Base-by-base conservation (phyloP, 768 basidiomycete genomes). In the Rhodocollybia butyracea region DNA sequence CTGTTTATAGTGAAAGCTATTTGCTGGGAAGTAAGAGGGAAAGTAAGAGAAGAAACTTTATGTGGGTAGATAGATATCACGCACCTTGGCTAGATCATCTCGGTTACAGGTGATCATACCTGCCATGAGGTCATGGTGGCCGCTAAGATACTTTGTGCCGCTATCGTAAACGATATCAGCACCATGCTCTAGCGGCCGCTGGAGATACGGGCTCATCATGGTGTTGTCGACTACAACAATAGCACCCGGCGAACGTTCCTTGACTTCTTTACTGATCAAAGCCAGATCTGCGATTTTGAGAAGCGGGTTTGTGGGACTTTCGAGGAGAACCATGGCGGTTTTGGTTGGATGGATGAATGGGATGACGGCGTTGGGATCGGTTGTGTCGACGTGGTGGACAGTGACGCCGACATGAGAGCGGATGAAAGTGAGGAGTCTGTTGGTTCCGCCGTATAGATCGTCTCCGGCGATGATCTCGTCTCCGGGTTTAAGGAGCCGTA, bases 151-250 rank as follows among this genome's bases (percentile, higher is more conserved):
- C 68, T 99, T 99, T 24, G 97, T 98, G 10, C 87, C 97, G 57
- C 93, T 95, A 70, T 99, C 97, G 65, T 99, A 99, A 11, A 98
- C 95, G 54, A 99, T 85, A 67, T 99, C 97, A 45, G 92, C 92
- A 15, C 96, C 97, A 54, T 97, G 88, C 64, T 98, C 94, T 36
- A 98, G 81, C 11, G 97, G 97, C 55, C 95, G 76, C 67, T 96
- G 94, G 8, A 98, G 78, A 71, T 98, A 98, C 17, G 97, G 96
- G 66, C 94, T 97, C 96, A 98, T 98, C 97, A 98, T 98, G 57
- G 97, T 98, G 68, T 99, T 99, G 70, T 99, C 97, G 22, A 94
- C 93, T 34, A 95, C 89, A 51, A 96, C 74, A 61, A 94, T 63
- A 2, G 93, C 94, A 64, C n/a, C n/a, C n/a, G n/a, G n/a, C 17